A percentile compares a stretch with the other conserved stretches of the same genome.
phyloP scores from a whole-genome alignment of 768 basidiomycete genomes.

The Wakefieldia striispora region DNA sequence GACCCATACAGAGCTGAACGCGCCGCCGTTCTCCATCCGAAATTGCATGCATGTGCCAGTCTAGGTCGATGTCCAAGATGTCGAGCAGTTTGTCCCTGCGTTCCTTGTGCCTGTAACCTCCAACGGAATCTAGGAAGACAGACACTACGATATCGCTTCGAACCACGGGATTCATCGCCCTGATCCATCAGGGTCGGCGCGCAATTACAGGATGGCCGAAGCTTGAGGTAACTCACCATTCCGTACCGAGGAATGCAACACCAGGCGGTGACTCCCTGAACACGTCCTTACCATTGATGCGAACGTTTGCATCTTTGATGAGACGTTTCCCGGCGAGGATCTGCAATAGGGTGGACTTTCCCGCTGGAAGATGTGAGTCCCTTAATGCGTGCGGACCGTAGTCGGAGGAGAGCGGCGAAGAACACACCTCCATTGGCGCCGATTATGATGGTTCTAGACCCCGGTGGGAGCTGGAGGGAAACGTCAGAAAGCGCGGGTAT shows the following conservation, averaged over 20 bases:
- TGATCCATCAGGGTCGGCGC: slow-evolving; percentile 26
- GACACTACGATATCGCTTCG: slow-evolving; percentile 89
- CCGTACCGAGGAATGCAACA: slow-evolving; percentile 88
- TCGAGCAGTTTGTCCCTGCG: slow-evolving; percentile 83
- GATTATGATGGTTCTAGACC: slow-evolving; percentile 81
- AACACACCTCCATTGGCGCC: slow-evolving; percentile 90
- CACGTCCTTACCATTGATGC: slow-evolving; percentile 80
- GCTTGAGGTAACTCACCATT: slow-evolving; percentile 59
- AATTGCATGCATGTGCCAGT: slow-evolving; percentile 95
- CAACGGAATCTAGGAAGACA: slow-evolving; percentile 95
- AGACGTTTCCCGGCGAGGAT: slow-evolving; percentile 91
- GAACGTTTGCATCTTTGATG: slow-evolving; percentile 60
- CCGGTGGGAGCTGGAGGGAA: slow-evolving; percentile 62
- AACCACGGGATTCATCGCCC: slow-evolving; percentile 97
- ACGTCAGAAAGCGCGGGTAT: slow-evolving; percentile 63
- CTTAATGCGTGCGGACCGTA: background rate
- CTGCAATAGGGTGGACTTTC: slow-evolving; percentile 95
- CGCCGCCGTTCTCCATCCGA: slow-evolving; percentile 94
- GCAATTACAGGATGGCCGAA: background rate
- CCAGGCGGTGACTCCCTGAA: slow-evolving; percentile 84
- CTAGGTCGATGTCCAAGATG: slow-evolving; percentile 91
- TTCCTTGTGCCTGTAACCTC: slow-evolving; percentile 91
- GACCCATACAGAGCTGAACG: slow-evolving; percentile 93
- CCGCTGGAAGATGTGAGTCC: slow-evolving; percentile 46
- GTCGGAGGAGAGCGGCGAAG: background rate